Conservation (phyloP, 1,284 basidiomycete genomes). For the Malassezia caprae region DNA sequence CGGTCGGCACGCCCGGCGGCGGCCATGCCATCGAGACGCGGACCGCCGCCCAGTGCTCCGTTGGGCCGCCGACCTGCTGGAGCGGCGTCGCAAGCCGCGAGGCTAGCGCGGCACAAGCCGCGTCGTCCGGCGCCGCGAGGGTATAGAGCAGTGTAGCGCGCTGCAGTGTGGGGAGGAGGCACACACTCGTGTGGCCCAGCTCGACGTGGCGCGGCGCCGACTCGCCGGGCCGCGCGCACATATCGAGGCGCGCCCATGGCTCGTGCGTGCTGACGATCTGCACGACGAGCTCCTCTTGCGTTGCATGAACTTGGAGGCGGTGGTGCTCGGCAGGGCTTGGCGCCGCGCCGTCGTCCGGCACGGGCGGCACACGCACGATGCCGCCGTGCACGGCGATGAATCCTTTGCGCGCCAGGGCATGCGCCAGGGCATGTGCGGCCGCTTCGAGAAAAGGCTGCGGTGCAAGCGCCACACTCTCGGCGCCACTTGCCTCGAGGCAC, state of each 20-base stretch:
- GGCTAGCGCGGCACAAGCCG: neutral
- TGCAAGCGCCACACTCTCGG: neutral
- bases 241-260: constrained; percentile 6
- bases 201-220: neutral
- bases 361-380: neutral
- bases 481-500: neutral
- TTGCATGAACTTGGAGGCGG: neutral
- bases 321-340: neutral
- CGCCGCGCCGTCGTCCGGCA: neutral
- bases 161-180: constrained; percentile 5
- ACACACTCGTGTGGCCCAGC: neutral
- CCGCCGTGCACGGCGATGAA: neutral
- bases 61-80: neutral
- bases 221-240: neutral
- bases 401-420: neutral
- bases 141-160: constrained; percentile 1
- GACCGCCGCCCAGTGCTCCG: neutral
- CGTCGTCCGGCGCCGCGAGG: neutral
- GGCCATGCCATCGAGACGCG: neutral
- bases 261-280: neutral
- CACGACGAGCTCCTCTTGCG: neutral
- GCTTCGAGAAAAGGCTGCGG: neutral
- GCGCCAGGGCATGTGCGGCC: neutral
- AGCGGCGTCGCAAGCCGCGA: neutral
- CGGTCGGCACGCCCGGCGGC: neutral